Evolutionary conservation across 2,329 filamentous ascomycete species (phyloP).

Genomic region (Dryadomyces sulphureus): DNA sequence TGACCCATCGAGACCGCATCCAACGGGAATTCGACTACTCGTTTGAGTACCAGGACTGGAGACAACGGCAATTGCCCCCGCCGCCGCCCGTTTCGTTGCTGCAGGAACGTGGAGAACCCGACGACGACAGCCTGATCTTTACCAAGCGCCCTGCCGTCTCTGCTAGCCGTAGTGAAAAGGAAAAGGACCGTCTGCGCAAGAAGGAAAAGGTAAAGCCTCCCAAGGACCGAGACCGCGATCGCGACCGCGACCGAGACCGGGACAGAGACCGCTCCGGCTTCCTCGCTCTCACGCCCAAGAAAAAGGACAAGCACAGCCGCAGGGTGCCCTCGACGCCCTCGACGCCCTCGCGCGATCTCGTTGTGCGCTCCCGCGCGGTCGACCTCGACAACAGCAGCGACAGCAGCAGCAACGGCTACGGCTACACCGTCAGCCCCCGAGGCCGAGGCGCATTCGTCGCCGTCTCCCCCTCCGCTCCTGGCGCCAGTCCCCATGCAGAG

Average conservation of each 20-base stretch:
- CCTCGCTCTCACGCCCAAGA: no score
- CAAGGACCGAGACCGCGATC: background rate
- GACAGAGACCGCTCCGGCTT: no score
- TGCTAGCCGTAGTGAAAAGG: conserved; percentile 5
- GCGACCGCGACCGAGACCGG: background rate
- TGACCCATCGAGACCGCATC: background rate
- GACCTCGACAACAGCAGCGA: conserved; percentile 2
- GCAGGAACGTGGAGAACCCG: background rate
- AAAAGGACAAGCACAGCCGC: no score
- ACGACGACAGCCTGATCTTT: conserved; percentile 4
- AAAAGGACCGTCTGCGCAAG: background rate
- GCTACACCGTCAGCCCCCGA: no score
- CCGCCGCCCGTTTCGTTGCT: conserved; percentile 4
- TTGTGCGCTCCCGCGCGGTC: conserved; percentile 1
- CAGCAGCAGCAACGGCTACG: no score
- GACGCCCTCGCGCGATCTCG: background rate
- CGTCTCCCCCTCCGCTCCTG: conserved; percentile 10
- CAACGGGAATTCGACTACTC: background rate
- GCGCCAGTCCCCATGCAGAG: conserved; percentile 11
- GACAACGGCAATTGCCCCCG: conserved; percentile 9
- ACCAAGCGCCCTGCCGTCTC: background rate
- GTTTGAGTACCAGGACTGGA: conserved; percentile 5
- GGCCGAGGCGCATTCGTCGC: no score
- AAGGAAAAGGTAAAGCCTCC: background rate
- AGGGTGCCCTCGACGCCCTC: no score